Evolutionary conservation across 441 rosid species (phyloP).

Genomic region (Hura crepitans): DNA sequence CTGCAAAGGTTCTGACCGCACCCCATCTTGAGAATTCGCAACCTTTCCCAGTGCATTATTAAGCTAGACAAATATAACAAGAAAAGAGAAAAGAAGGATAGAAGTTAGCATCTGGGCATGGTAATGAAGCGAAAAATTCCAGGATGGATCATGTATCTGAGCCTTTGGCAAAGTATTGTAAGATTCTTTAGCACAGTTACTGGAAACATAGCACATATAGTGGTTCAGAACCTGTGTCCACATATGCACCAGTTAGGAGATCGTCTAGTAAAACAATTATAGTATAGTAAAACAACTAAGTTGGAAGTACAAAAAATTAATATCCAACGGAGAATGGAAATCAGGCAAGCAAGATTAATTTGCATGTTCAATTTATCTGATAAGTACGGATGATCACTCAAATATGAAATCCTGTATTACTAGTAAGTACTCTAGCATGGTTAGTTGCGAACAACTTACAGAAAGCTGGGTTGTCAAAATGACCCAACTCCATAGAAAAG

Average conservation of each 20-base stretch:
- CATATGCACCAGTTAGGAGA: constrained; percentile 56
- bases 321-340: constrained; percentile 5
- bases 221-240: constrained; percentile 74
- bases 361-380: too few relatives aligned
- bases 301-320: constrained; percentile 1
- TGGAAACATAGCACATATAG: constrained; percentile 48
- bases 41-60: constrained; percentile 36
- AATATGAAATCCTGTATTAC: neutral
- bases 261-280: constrained; percentile 24
- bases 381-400: neutral
- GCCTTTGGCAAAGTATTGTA: constrained; percentile 31
- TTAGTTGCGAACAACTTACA: neutral
- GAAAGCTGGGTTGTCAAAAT: constrained; percentile 20
- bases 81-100: constrained; percentile 9
- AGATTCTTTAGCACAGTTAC: constrained; percentile 48
- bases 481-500: constrained; percentile 16
- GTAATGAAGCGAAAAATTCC: constrained; percentile 9
- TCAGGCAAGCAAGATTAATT: constrained; percentile 8
- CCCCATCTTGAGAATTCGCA: constrained; percentile 46
- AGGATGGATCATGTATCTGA: constrained; percentile 31
- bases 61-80: constrained; percentile 31
- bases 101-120: constrained; percentile 21
- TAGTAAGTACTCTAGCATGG: neutral
- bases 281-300: constrained; percentile 19
- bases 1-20: constrained; percentile 69